These are phyloP conservation scores for Colletotrichum sp. DNA, from an alignment of 2,329 filamentous ascomycete genomes.

Conservation along the genomic window DNA sequence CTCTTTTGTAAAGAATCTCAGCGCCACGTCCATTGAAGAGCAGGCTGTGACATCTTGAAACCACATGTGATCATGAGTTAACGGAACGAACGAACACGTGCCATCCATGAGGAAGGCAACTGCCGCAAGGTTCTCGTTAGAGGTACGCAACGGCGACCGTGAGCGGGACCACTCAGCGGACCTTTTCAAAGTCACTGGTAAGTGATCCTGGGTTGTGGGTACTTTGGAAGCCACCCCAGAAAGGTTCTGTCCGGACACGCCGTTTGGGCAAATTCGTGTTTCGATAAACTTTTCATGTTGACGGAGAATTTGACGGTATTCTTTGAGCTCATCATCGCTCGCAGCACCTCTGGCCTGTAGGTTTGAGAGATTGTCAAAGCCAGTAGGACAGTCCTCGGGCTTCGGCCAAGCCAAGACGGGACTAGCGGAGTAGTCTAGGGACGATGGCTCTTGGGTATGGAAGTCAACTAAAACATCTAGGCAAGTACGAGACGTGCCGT, in stretches of 20 bases:
- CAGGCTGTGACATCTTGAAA: background rate
- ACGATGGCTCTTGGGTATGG: background rate
- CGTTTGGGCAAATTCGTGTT: background rate
- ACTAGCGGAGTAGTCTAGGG: background rate
- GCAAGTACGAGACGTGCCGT: background rate
- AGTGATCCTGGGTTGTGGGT: background rate
- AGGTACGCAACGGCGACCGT: background rate
- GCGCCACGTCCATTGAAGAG: background rate
- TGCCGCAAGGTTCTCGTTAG: background rate
- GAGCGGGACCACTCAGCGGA: background rate
- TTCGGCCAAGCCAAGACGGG: background rate
- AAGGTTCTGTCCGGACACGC: background rate
- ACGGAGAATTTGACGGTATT: background rate
- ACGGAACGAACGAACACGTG: background rate
- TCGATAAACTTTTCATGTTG: background rate
- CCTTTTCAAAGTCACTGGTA: background rate
- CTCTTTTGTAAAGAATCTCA: background rate
- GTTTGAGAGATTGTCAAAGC: background rate
- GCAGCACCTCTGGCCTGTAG: background rate
- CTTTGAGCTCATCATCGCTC: background rate
- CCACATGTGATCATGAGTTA: background rate
- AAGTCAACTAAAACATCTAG: background rate
- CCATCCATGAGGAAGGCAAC: background rate
- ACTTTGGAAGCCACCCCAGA: background rate
- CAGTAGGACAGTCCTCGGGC: background rate